Conservation (phyloP, 768 basidiomycete genomes). For the Harrya chromipes region DNA sequence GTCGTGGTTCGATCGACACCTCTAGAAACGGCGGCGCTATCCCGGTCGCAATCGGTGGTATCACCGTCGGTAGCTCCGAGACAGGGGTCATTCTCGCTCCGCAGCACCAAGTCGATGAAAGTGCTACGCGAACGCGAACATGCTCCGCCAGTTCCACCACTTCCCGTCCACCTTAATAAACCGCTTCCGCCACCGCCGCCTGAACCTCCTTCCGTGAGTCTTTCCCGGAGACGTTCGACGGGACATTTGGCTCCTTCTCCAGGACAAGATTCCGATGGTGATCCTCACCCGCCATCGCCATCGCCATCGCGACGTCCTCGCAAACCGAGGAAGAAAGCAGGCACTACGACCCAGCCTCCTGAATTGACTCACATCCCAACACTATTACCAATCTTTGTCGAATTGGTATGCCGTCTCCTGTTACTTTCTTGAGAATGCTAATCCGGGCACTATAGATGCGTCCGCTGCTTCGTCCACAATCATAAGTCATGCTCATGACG, state of each 20-base stretch:
- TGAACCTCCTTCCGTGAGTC: slow-evolving; percentile 10
- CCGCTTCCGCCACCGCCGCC: slow-evolving; percentile 39
- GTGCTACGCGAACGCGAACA: slow-evolving; percentile 16
- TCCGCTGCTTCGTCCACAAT: slow-evolving; percentile 27
- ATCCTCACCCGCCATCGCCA: slow-evolving; percentile 1
- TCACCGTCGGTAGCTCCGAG: slow-evolving; percentile 8
- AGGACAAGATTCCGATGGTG: not conserved
- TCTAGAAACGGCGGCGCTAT: not conserved
- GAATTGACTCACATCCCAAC: slow-evolving; percentile 75
- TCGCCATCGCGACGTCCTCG: slow-evolving; percentile 10
- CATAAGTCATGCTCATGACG: not conserved
- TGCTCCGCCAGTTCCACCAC: slow-evolving; percentile 41
- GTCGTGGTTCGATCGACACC: not conserved
- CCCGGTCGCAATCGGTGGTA: slow-evolving; percentile 5
- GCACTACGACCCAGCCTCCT: slow-evolving; percentile 60
- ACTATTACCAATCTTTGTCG: slow-evolving; percentile 84
- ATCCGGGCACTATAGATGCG: slow-evolving; percentile 31
- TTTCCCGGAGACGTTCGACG: slow-evolving; percentile 16
- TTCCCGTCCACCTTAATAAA: slow-evolving; percentile 35
- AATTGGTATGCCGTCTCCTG: slow-evolving; percentile 61
- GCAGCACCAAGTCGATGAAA: slow-evolving; percentile 45
- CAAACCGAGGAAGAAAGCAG: slow-evolving; percentile 43
- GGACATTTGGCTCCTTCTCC: slow-evolving; percentile 5
- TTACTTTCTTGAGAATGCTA: not conserved
- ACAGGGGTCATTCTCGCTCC: slow-evolving; percentile 44